phyloP scores from a whole-genome alignment of 495 filamentous ascomycete species.

The Bombardia bombarda region DNA sequence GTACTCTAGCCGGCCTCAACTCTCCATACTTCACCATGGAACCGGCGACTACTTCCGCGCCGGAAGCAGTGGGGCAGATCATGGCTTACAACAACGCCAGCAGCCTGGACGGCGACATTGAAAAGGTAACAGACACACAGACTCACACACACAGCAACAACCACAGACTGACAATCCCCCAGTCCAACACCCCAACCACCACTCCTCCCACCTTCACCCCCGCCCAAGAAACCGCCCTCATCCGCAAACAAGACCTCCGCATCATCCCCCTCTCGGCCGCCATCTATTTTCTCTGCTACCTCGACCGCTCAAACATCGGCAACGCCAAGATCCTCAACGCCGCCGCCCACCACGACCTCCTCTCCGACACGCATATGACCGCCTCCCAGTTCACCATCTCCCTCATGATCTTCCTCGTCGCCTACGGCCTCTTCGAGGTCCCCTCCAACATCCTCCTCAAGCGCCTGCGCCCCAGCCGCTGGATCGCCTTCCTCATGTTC shows the following conservation, averaged over 20 bases:
- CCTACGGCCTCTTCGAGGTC: conserved; percentile 61
- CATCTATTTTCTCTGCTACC: conserved; percentile 59
- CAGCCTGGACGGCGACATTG: too few species aligned
- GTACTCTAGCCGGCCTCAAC: too few species aligned
- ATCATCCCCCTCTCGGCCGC: conserved; percentile 54
- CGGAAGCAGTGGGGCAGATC: too few species aligned
- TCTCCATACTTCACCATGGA: too few species aligned
- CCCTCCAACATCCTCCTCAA: conserved; percentile 67
- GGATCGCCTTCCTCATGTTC: conserved; percentile 62
- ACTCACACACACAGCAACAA: too few species aligned
- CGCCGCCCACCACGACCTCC: conserved; percentile 51
- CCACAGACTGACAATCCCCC: too few species aligned
- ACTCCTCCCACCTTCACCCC: conserved; percentile 4
- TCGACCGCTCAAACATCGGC: conserved; percentile 63
- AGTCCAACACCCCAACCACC: background rate
- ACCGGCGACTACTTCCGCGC: too few species aligned
- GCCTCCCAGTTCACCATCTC: conserved; percentile 61
- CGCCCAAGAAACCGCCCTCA: conserved; percentile 16
- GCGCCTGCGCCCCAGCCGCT: conserved; percentile 56
- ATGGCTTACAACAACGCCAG: too few species aligned
- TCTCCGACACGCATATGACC: conserved; percentile 53
- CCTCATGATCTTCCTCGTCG: conserved; percentile 65
- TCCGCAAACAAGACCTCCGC: conserved; percentile 50
- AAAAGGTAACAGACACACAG: too few species aligned
- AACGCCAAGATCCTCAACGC: conserved; percentile 60